Conservation (phyloP, 1,284 basidiomycete genomes). For the Schizophyllum amplum region DNA sequence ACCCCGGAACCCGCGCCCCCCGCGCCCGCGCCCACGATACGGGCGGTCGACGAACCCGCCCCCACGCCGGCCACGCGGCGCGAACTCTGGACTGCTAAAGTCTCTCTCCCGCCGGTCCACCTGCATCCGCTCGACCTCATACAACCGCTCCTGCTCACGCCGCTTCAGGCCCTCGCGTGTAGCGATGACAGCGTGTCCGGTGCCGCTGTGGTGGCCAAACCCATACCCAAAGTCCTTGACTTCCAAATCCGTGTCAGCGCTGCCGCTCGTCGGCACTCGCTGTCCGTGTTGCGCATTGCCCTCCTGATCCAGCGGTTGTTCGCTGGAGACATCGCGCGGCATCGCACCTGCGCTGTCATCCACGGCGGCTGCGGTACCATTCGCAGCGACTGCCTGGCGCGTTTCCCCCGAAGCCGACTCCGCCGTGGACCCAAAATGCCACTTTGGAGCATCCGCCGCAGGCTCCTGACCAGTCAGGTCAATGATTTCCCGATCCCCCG, state of each 20-base stretch:
- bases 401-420: background rate
- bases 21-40: background rate
- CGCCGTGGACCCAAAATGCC: background rate
- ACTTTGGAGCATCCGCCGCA: background rate
- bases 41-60: background rate
- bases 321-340: too few species aligned
- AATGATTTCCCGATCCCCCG: background rate
- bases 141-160: background rate
- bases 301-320: background rate
- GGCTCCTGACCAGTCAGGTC: background rate
- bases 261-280: background rate
- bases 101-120: slow-evolving; percentile 15
- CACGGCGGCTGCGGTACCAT: background rate
- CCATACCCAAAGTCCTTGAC: slow-evolving; percentile 58
- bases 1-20: background rate
- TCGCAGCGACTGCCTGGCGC: background rate
- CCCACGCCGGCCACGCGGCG: background rate
- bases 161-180: slow-evolving; percentile 17
- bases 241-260: slow-evolving; percentile 30
- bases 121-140: slow-evolving; percentile 3
- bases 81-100: background rate
- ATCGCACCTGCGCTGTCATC: background rate
- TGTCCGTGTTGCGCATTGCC: background rate
- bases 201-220: slow-evolving; percentile 34
- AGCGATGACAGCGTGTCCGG: slow-evolving; percentile 22